Conservation (phyloP, 345 rosid genomes). For the Gynandropsis gynandra region DNA sequence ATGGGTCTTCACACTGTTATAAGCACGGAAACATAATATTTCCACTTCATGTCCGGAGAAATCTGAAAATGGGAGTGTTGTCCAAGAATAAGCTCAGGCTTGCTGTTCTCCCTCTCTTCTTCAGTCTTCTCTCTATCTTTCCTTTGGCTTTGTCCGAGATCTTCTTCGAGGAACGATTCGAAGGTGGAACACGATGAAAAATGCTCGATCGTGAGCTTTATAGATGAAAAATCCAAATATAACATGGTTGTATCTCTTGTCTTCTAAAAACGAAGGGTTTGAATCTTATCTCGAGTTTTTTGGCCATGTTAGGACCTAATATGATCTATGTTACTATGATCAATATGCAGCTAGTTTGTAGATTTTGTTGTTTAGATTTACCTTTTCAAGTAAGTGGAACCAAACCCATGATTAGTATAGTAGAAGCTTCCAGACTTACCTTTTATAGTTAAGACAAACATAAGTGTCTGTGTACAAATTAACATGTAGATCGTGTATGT, state of each 20-base stretch:
- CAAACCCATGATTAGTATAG: conserved; percentile 7
- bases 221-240: too few relatives aligned
- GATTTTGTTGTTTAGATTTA: background rate
- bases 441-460: conserved; percentile 13
- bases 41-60: background rate
- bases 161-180: conserved; percentile 47
- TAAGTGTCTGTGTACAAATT: too few relatives aligned
- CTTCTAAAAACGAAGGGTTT: background rate
- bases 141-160: conserved; percentile 38
- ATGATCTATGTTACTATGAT: background rate
- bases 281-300: background rate
- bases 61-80: conserved; percentile 16
- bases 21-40: conserved; percentile 6
- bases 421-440: conserved; percentile 14
- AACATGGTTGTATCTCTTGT: background rate
- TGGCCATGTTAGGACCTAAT: too few relatives aligned
- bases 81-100: conserved; percentile 7
- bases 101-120: conserved; percentile 1
- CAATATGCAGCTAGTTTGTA: background rate
- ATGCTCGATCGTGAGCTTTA: background rate
- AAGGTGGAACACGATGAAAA: conserved; percentile 28
- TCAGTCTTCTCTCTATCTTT: conserved; percentile 20
- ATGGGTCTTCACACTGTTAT: conserved; percentile 5
- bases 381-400: conserved; percentile 10
- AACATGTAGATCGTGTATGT: background rate